A percentile compares a stretch with the other conserved stretches of the same genome.
These are phyloP conservation scores for Plasmodium falciparum DNA, from an alignment of 169 alveolate species.

Conservation along the genomic window DNA sequence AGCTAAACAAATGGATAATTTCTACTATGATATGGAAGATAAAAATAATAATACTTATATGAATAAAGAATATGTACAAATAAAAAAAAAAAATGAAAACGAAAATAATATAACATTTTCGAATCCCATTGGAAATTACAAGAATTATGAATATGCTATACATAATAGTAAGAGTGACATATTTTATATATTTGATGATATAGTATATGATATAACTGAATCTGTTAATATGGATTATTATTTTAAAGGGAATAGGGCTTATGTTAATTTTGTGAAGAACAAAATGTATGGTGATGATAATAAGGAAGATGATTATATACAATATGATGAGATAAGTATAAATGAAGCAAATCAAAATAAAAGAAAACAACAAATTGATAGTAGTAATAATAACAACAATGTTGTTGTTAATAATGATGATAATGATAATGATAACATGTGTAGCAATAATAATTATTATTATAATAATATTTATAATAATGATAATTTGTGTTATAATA, in stretches of 20 bases:
- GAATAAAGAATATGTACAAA: not conserved
- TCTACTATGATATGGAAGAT: not conserved
- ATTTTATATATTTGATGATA: slow-evolving; percentile 45
- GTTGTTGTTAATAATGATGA: not conserved
- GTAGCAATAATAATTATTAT: not conserved
- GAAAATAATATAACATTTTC: not conserved
- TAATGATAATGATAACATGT: not conserved
- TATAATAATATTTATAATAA: not conserved
- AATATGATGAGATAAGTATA: slow-evolving; percentile 7
- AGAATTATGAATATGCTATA: slow-evolving; percentile 21
- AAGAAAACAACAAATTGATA: not conserved
- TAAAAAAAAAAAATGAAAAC: not conserved
- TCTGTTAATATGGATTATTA: slow-evolving; percentile 32
- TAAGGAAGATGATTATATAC: slow-evolving; percentile 14
- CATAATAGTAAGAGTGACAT: slow-evolving; percentile 58
- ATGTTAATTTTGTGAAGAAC: slow-evolving; percentile 28
- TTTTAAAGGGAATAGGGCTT: slow-evolving; percentile 20
- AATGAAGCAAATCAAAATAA: not conserved
- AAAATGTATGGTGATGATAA: not conserved
- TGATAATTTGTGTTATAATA: not conserved
- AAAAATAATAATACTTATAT: not conserved
- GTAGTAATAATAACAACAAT: not conserved
- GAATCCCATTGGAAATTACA: not conserved
- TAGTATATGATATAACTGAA: slow-evolving; percentile 50
- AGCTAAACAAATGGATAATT: slow-evolving; percentile 14